phyloP scores from a whole-genome alignment of 164 flowering plant species.

The Sextonia rubra region DNA sequence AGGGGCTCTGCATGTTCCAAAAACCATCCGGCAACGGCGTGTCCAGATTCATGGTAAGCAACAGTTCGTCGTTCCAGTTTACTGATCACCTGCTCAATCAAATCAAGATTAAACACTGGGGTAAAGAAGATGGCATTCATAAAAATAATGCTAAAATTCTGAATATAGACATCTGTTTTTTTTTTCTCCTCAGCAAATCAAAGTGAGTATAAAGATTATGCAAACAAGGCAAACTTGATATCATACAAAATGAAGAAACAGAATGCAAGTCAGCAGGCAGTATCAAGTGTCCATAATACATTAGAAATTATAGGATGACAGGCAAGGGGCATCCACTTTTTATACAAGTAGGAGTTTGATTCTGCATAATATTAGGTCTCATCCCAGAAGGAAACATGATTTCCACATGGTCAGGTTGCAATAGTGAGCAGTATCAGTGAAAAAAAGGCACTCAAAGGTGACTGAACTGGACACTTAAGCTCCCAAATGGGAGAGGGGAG shows the following conservation, averaged over 20 bases:
- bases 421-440: no score
- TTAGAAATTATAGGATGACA: no score
- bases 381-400: no score
- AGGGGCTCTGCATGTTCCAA: constrained; percentile 88
- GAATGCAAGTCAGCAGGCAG: no score
- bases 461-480: neutral
- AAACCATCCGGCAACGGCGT: constrained; percentile 94
- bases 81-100: constrained; percentile 70
- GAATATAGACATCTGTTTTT: neutral
- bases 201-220: neutral
- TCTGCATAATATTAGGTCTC: no score
- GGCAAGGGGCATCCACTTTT: no score
- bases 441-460: neutral
- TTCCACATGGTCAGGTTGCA: no score
- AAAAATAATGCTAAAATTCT: neutral
- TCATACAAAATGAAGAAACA: neutral
- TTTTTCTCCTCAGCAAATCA: no score
- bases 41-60: constrained; percentile 96
- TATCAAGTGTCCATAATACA: no score
- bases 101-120: neutral
- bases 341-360: no score
- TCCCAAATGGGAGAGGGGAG: neutral
- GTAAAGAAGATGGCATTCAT: neutral
- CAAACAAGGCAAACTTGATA: neutral
- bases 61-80: constrained; percentile 79